Evolutionary conservation across 148 eudicot species (phyloP).

Genomic region (Talinum fruticosum): DNA sequence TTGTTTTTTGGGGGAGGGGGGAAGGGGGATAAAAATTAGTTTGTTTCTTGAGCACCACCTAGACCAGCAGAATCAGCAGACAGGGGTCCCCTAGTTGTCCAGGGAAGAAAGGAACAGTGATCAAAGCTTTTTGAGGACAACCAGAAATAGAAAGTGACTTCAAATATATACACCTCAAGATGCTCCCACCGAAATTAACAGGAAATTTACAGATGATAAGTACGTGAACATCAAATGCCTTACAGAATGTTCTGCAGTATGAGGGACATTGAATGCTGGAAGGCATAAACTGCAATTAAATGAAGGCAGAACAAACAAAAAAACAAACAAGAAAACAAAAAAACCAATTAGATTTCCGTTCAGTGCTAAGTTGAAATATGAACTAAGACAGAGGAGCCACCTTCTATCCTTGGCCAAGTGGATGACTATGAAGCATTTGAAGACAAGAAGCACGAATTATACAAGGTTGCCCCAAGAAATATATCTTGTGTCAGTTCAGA

Average conservation of each 20-base stretch:
- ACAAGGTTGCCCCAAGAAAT: no score
- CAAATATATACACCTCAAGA: slow-evolving; percentile 21
- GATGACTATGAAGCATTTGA: no score
- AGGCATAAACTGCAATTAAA: background rate
- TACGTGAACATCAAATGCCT: slow-evolving; percentile 11
- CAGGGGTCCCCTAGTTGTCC: slow-evolving; percentile 26
- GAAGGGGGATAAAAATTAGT: background rate
- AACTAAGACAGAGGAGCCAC: background rate
- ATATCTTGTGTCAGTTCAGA: no score
- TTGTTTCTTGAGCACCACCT: slow-evolving; percentile 18
- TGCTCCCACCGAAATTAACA: slow-evolving; percentile 19
- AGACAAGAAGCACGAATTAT: no score
- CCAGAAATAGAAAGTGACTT: slow-evolving; percentile 25
- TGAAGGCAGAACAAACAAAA: background rate
- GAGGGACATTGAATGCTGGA: background rate
- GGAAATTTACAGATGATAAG: slow-evolving; percentile 13
- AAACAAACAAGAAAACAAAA: no score
- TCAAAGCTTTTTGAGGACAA: slow-evolving; percentile 20
- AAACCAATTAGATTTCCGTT: no score
- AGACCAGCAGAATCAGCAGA: slow-evolving; percentile 29
- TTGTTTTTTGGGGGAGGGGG: background rate
- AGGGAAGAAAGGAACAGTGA: slow-evolving; percentile 3
- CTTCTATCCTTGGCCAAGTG: background rate
- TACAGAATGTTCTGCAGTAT: slow-evolving; percentile 4
- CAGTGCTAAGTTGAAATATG: background rate